phyloP scores from a whole-genome alignment of 1,139 yeast genomes.

The Pneumocystis canis region DNA sequence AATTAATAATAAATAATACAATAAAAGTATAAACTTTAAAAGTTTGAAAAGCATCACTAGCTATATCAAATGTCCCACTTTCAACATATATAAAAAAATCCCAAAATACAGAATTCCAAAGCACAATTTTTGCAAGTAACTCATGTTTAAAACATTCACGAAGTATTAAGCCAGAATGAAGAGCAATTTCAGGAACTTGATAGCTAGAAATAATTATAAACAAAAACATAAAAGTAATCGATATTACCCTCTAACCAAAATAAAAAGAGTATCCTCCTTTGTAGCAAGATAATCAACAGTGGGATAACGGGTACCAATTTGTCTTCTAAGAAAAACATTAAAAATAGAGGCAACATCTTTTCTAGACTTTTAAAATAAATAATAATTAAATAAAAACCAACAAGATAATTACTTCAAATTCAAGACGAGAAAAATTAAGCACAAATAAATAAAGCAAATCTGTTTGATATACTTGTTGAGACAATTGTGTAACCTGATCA shows the following conservation, averaged over 20 bases:
- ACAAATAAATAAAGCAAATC: conserved; percentile 55
- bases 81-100: conserved; percentile 66
- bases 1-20: conserved; percentile 10
- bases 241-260: conserved; percentile 48
- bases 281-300: conserved; percentile 70
- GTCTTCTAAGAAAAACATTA: conserved; percentile 63
- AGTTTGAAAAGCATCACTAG: conserved; percentile 78
- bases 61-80: conserved; percentile 66
- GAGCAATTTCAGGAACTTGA: conserved; percentile 55
- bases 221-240: background rate
- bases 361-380: conserved; percentile 32
- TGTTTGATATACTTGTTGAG: conserved; percentile 61
- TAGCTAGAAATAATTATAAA: conserved; percentile 11
- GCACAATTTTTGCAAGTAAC: conserved; percentile 43
- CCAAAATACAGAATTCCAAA: conserved; percentile 52
- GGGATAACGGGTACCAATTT: conserved; percentile 62
- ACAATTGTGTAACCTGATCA: conserved; percentile 52
- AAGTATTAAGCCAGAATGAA: conserved; percentile 62
- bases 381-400: background rate
- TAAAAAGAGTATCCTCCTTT: conserved; percentile 48
- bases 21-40: conserved; percentile 10
- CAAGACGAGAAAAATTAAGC: conserved; percentile 45
- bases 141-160: conserved; percentile 80
- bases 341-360: conserved; percentile 68
- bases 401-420: conserved; percentile 40